Percentiles rank a stretch among this genome's conserved stretches.
These are phyloP conservation scores for Aspergillus homomorphus DNA, from an alignment of 495 filamentous ascomycete species.

Conservation along the genomic window DNA sequence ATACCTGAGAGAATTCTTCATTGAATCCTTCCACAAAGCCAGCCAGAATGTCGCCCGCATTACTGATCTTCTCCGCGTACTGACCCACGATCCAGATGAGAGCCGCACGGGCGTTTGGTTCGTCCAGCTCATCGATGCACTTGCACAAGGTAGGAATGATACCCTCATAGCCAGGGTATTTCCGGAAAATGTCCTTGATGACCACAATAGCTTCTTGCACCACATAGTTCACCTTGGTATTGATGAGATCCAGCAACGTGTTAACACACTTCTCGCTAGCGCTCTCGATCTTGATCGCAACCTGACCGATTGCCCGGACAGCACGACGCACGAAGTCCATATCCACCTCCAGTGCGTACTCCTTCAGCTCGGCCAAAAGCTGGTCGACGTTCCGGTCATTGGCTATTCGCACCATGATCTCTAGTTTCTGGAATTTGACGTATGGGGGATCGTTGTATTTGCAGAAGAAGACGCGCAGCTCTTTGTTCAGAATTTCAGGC, in stretches of 20 bases:
- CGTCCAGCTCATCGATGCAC: slow-evolving; percentile 94
- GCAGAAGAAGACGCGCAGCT: slow-evolving; percentile 98
- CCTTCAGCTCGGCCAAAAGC: slow-evolving; percentile 87
- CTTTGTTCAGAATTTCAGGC: slow-evolving; percentile 93
- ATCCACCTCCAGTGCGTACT: slow-evolving; percentile 96
- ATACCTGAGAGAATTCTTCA: slow-evolving; percentile 83
- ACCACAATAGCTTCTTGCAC: slow-evolving; percentile 98
- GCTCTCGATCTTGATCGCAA: slow-evolving; percentile 95
- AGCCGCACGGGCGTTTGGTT: slow-evolving; percentile 85
- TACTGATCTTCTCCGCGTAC: slow-evolving; percentile 98
- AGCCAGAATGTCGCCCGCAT: slow-evolving; percentile 84
- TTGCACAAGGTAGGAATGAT: slow-evolving; percentile 96
- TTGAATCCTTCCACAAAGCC: slow-evolving; percentile 89
- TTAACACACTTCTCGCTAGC: slow-evolving; percentile 95
- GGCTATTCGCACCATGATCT: slow-evolving; percentile 99
- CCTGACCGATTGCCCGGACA: slow-evolving; percentile 92
- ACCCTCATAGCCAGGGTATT: slow-evolving; percentile 96
- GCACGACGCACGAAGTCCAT: slow-evolving; percentile 98
- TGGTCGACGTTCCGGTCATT: slow-evolving; percentile 97
- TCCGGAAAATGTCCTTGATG: slow-evolving; percentile 97
- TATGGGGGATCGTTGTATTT: slow-evolving; percentile 99
- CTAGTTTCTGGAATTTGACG: slow-evolving; percentile 94
- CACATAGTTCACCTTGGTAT: slow-evolving; percentile 97
- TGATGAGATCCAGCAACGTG: slow-evolving; percentile 86
- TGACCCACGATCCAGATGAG: slow-evolving; percentile 99